A percentile compares a stretch with the other conserved stretches of the same genome.
Conservation (phyloP, 129 eudicot genomes). For the Scalesia atractyloides region DNA sequence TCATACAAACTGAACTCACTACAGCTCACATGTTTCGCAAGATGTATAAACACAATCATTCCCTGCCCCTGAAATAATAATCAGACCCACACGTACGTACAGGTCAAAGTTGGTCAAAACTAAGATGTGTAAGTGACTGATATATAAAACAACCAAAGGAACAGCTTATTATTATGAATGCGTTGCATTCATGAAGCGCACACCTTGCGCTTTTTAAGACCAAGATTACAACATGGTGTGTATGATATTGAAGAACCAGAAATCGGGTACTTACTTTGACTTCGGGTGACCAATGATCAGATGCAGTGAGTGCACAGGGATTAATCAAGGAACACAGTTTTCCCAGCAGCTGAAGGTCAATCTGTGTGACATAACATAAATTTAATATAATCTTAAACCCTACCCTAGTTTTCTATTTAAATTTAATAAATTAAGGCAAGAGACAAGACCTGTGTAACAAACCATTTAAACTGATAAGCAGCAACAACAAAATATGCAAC, state of each 20-base stretch:
- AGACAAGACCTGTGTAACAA: slow-evolving; percentile 66
- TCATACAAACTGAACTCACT: slow-evolving; percentile 65
- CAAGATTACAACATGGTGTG: neutral
- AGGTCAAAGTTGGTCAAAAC: too few relatives aligned
- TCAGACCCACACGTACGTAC: neutral
- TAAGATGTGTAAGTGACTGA: too few relatives aligned
- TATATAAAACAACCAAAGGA: too few relatives aligned
- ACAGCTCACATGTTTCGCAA: slow-evolving; percentile 66
- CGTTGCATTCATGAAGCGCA: too few relatives aligned
- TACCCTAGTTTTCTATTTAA: neutral
- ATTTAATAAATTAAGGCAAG: neutral
- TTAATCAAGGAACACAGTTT: slow-evolving; percentile 68
- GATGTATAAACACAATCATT: slow-evolving; percentile 72
- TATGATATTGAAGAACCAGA: neutral
- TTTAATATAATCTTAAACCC: too few relatives aligned
- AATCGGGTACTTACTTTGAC: slow-evolving; percentile 57
- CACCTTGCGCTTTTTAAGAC: neutral
- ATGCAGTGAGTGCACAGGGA: slow-evolving; percentile 86
- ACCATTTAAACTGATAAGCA: slow-evolving; percentile 87
- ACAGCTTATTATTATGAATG: too few relatives aligned
- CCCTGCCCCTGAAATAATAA: slow-evolving; percentile 64
- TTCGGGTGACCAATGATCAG: slow-evolving; percentile 96
- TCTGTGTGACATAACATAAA: slow-evolving; percentile 33
- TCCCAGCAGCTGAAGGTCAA: slow-evolving; percentile 66
- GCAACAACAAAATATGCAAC: slow-evolving; percentile 77